Percentiles rank a stretch among this genome's conserved stretches.
phyloP scores from a whole-genome alignment of 306 rosid genomes.

The Cucurbita maxima region DNA sequence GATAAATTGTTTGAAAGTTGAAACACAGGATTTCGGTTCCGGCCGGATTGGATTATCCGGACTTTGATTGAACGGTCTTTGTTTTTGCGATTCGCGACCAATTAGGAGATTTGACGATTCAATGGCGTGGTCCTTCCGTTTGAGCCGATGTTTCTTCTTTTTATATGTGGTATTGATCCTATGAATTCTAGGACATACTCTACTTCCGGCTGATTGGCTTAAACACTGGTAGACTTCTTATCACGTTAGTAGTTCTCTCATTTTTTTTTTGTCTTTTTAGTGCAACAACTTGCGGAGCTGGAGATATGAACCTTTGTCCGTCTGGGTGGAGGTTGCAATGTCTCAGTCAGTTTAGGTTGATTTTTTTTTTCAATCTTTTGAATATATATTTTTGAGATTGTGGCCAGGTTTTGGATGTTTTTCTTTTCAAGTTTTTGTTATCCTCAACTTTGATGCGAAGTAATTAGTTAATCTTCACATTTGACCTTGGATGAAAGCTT shows the following conservation, averaged over 20 bases:
- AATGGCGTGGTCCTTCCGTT: not conserved
- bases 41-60: not conserved
- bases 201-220: not conserved
- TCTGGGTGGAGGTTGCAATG: not conserved
- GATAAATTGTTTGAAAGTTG: not conserved
- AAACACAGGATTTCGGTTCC: not conserved
- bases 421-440: not conserved
- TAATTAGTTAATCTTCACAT: not conserved
- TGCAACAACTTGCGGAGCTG: not conserved
- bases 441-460: not conserved
- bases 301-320: not conserved
- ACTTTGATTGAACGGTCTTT: not conserved
- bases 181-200: not conserved
- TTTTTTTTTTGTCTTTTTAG: not conserved
- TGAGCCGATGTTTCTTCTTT: not conserved
- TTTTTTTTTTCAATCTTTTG: not conserved
- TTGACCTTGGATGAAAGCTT: not conserved
- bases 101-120: not conserved
- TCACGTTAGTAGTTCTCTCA: not conserved
- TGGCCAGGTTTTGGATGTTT: not conserved
- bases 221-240: not conserved
- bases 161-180: not conserved
- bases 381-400: not conserved
- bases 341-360: not conserved
- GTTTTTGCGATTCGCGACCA: not conserved